phyloP scores from a whole-genome alignment of 345 rosid genomes.

The Microcos paniculata region DNA sequence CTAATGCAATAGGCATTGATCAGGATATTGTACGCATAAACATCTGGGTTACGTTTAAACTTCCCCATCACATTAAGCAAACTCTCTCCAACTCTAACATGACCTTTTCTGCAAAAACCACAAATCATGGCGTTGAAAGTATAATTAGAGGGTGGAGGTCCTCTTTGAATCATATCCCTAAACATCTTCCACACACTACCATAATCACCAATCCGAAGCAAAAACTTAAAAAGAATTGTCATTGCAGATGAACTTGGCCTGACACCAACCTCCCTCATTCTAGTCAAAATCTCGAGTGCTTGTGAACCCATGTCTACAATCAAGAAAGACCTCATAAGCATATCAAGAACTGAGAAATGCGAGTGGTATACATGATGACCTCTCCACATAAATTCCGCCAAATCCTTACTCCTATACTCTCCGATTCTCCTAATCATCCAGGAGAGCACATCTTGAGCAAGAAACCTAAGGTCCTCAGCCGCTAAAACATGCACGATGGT shows the following conservation, averaged over 20 bases:
- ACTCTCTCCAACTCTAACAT: slow-evolving; percentile 45
- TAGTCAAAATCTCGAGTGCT: slow-evolving; percentile 43
- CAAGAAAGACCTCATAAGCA: slow-evolving; percentile 61
- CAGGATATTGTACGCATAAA: slow-evolving; percentile 56
- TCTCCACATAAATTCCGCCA: slow-evolving; percentile 64
- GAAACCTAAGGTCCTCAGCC: slow-evolving; percentile 33
- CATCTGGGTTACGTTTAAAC: slow-evolving; percentile 54
- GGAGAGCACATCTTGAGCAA: slow-evolving; percentile 66
- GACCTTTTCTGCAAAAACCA: slow-evolving; percentile 62
- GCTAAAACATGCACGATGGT: slow-evolving; percentile 54
- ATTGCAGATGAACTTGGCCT: slow-evolving; percentile 59
- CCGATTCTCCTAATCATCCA: slow-evolving; percentile 60
- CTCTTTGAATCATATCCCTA: slow-evolving; percentile 52
- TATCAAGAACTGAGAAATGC: slow-evolving; percentile 63
- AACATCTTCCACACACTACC: slow-evolving; percentile 64
- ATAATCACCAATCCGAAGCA: slow-evolving; percentile 61
- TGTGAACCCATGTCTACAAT: slow-evolving; percentile 38
- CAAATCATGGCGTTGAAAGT: slow-evolving; percentile 48
- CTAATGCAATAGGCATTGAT: slow-evolving; percentile 52
- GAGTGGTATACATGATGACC: slow-evolving; percentile 50
- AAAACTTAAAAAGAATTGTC: slow-evolving; percentile 45
- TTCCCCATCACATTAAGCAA: slow-evolving; percentile 58
- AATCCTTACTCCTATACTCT: slow-evolving; percentile 34
- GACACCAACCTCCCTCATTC: slow-evolving; percentile 54
- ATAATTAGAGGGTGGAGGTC: slow-evolving; percentile 52